These are phyloP conservation scores for Sequoiadendron giganteum DNA, from an alignment of 75 land plant genomes.

Conservation along the genomic window DNA sequence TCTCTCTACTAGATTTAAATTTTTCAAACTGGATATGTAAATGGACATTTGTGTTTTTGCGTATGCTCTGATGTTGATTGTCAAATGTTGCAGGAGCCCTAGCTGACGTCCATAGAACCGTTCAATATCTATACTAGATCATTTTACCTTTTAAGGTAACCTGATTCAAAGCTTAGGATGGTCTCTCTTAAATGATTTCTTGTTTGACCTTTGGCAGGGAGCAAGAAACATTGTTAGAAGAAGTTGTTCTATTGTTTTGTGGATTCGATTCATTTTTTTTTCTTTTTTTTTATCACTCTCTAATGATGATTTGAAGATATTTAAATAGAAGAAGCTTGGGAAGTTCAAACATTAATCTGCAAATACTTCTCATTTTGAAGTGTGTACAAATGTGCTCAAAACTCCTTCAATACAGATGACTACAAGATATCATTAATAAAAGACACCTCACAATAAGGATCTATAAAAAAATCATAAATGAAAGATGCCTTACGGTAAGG, in stretches of 20 bases:
- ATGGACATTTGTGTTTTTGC: conserved; percentile 5
- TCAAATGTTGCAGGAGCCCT: conserved; percentile 61
- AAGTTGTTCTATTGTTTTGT: neutral
- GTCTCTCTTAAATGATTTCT: neutral
- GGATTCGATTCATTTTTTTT: neutral
- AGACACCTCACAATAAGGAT: too few relatives aligned
- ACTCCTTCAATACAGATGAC: too few relatives aligned
- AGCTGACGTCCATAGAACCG: conserved; percentile 45
- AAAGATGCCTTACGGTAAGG: too few relatives aligned
- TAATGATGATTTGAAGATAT: neutral
- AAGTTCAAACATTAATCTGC: neutral
- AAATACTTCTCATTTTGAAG: neutral
- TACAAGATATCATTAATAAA: too few relatives aligned
- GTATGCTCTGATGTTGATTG: neutral
- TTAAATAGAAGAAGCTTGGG: neutral
- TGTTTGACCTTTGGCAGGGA: neutral
- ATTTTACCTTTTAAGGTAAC: conserved; percentile 36
- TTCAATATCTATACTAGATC: conserved; percentile 64
- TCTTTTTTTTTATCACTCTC: neutral
- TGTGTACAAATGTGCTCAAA: neutral
- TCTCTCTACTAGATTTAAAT: neutral
- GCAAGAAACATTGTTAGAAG: neutral
- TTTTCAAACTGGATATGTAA: neutral
- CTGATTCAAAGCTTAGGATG: neutral
- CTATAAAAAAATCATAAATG: too few relatives aligned